These are phyloP conservation scores for Chaetomium fimeti DNA, from an alignment of 495 filamentous ascomycete species.

Conservation along the genomic window DNA sequence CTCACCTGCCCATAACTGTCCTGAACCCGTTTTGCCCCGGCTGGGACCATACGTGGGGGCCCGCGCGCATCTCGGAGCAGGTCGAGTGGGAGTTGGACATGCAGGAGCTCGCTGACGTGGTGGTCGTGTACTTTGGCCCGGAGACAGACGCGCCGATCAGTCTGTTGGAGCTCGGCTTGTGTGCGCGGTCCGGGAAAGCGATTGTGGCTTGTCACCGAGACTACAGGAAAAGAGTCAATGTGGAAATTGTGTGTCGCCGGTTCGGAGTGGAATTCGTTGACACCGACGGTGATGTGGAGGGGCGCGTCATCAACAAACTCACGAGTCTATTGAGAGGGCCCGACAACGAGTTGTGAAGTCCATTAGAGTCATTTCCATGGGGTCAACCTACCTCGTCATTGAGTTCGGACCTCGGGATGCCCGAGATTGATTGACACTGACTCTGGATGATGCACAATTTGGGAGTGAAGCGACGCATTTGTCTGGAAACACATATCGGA, in stretches of 20 bases:
- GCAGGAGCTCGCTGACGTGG: constrained; percentile 51
- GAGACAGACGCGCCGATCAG: constrained; percentile 34
- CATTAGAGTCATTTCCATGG: too few relatives aligned
- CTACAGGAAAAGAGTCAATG: constrained; percentile 58
- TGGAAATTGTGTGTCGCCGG: constrained; percentile 52
- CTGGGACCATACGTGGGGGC: constrained; percentile 55
- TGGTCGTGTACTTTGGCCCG: constrained; percentile 56
- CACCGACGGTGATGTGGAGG: constrained; percentile 29
- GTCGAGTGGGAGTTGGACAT: constrained; percentile 60
- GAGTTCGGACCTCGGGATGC: too few relatives aligned
- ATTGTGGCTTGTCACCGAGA: constrained; percentile 53
- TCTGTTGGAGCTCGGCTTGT: constrained; percentile 43
- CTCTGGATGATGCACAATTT: too few relatives aligned
- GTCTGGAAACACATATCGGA: too few relatives aligned
- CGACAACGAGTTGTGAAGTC: too few relatives aligned
- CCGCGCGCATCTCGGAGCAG: constrained; percentile 50
- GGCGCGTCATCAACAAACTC: background rate
- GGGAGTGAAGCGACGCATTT: too few relatives aligned
- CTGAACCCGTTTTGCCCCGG: constrained; percentile 56
- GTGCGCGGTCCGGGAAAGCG: constrained; percentile 44
- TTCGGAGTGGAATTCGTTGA: constrained; percentile 43
- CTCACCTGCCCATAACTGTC: constrained; percentile 52
- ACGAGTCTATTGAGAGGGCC: background rate
- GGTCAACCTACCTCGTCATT: too few relatives aligned
- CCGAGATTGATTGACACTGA: too few relatives aligned